A percentile compares a stretch with the other conserved stretches of the same genome.
phyloP scores from a whole-genome alignment of 805 yeast species.

The Tetrapisispora arboricola region DNA sequence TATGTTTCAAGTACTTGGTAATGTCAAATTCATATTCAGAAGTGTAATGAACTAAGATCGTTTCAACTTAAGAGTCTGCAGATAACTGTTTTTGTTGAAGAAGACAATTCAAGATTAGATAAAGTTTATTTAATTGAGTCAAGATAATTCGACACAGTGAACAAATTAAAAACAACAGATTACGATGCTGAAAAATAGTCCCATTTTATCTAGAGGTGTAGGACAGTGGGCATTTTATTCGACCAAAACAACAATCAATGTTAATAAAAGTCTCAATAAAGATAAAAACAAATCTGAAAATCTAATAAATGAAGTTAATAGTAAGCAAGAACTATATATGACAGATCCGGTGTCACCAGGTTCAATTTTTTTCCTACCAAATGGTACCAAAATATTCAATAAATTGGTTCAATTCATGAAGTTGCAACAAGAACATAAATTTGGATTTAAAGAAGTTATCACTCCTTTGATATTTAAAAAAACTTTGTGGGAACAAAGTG shows the following conservation, averaged over 20 bases:
- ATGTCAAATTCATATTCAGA: no score
- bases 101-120: no score
- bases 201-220: not conserved
- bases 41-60: no score
- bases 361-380: slow-evolving; percentile 82
- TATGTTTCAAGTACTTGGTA: no score
- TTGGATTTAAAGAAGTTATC: slow-evolving; percentile 85
- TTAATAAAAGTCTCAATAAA: not conserved
- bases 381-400: slow-evolving; percentile 82
- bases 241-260: not conserved
- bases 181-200: not conserved
- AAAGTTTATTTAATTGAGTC: no score
- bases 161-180: no score
- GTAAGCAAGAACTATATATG: slow-evolving; percentile 64
- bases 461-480: slow-evolving; percentile 84
- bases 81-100: no score
- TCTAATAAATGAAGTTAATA: slow-evolving; percentile 28
- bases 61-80: no score
- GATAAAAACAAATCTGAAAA: not conserved
- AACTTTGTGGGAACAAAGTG: slow-evolving; percentile 79
- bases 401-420: slow-evolving; percentile 75
- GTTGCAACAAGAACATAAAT: slow-evolving; percentile 54
- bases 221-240: not conserved
- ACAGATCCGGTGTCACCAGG: slow-evolving; percentile 84
- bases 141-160: no score